Base-by-base conservation (phyloP, 305 asterid species). In the Euphrasia arctica region DNA sequence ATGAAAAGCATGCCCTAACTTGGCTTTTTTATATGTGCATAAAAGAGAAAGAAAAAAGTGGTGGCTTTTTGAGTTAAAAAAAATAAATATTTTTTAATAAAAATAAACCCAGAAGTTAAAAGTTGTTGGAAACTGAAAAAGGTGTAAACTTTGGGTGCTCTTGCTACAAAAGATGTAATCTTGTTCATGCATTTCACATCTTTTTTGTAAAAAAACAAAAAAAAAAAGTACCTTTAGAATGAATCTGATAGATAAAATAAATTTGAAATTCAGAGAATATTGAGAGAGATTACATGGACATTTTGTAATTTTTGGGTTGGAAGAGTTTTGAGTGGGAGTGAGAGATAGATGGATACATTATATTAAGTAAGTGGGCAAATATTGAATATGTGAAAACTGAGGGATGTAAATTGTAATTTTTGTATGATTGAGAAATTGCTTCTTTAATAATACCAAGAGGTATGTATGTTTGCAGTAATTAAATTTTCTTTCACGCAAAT, bases 1-100 rank as follows among this genome's bases (percentile, higher is more conserved):
- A 27, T 32, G 41, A 67, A 22, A 50, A 63, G 70, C 77, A 71
- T 65, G 78, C 65, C 70, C 59, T 11, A 27, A 48, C 68, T 48
- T 43, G 54, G 18, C 32, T 43, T 62, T 14, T 18, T 18, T 18
- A 18, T 31, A 45, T 68, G 9, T 25, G n/a, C 25, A 10, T 3
- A 42, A 25, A 15, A 45, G 0, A 57, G 2, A 22, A 15, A 36
- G 9, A 18, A 18, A 18, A 22, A 65, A 52, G 34, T 18, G 25
- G 2, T 27, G 6, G 28, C 15, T 59, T 59, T 48, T 15, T 8
- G 18, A 11, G 28, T 14, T 56, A 28, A 25, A 18, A 18, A 18
- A 0, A 54, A 5, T 6, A 22, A 1, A 4, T 1, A 4, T 54
- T 54, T 47, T 11, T 0, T 18, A 18, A 18, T 18, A 18, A 11